Evolutionary conservation across 2,329 filamentous ascomycete genomes (phyloP).

Genomic region (Didymosphaeria variabile): DNA sequence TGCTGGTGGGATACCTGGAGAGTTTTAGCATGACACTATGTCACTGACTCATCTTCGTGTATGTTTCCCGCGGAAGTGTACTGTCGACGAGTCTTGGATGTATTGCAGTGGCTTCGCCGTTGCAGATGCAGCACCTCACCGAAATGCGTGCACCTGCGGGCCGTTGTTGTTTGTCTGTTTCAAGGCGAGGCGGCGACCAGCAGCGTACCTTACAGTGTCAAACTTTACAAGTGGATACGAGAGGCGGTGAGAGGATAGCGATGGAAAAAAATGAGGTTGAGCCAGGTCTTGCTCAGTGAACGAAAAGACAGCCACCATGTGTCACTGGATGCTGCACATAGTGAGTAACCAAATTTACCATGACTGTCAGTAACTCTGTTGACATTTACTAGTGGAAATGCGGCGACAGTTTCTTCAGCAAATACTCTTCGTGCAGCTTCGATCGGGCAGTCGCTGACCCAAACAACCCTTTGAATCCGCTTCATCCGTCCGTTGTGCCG

Average conservation of each 20-base stretch:
- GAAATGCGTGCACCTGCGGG: no score
- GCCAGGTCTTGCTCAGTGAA: not conserved
- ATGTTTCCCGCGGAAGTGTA: no score
- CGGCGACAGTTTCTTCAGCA: conserved; percentile 40
- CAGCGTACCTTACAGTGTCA: not conserved
- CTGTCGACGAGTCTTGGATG: no score
- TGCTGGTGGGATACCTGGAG: no score
- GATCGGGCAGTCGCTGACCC: conserved; percentile 33
- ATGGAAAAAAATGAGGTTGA: not conserved
- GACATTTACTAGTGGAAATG: conserved; percentile 32
- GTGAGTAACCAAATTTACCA: conserved; percentile 22
- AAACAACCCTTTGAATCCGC: conserved; percentile 31
- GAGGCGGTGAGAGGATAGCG: not conserved
- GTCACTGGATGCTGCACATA: conserved; percentile 35
- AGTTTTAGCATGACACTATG: no score
- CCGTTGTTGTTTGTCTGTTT: not conserved
- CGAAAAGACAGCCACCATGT: conserved; percentile 26
- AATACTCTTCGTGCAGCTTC: conserved; percentile 36
- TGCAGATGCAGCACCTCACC: no score
- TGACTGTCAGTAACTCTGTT: conserved; percentile 11
- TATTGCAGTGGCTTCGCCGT: no score
- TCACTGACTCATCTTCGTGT: no score
- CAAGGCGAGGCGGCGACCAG: not conserved
- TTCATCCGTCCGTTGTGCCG: conserved; percentile 33
- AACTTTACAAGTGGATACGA: not conserved